phyloP scores from a whole-genome alignment of 768 basidiomycete species.

The Leccinum obscurum region DNA sequence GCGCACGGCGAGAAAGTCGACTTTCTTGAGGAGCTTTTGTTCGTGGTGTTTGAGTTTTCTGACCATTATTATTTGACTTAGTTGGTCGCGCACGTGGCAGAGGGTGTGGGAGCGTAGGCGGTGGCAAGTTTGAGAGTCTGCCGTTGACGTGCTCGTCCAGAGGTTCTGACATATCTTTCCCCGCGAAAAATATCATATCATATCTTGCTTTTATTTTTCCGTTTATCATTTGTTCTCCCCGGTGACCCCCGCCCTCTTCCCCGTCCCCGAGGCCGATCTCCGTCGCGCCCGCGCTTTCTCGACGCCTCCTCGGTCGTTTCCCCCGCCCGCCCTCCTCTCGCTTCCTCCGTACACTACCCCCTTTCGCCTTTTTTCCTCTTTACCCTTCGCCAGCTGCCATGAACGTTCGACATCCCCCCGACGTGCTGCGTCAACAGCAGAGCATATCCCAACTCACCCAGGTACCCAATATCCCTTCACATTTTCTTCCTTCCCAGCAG shows the following conservation, averaged over 20 bases:
- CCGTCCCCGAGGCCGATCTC: constrained; percentile 18
- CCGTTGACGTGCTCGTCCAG: constrained; percentile 32
- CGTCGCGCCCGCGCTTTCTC: constrained; percentile 14
- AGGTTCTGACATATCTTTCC: constrained; percentile 27
- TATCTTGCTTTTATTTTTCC: constrained; percentile 27
- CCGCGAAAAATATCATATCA: constrained; percentile 32
- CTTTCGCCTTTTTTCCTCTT: background rate
- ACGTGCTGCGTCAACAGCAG: constrained; percentile 47
- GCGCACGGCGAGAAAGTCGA: constrained; percentile 89
- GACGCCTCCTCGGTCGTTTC: constrained; percentile 7
- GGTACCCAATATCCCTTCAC: constrained; percentile 36
- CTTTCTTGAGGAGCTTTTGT: constrained; percentile 91
- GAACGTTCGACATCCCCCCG: constrained; percentile 47
- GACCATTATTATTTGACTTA: constrained; percentile 55
- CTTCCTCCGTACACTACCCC: background rate
- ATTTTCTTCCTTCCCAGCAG: constrained; percentile 41
- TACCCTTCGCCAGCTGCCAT: constrained; percentile 30
- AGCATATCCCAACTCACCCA: constrained; percentile 42
- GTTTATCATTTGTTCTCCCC: constrained; percentile 14
- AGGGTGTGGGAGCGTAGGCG: constrained; percentile 29
- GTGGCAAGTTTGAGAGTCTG: constrained; percentile 27
- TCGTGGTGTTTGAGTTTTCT: constrained; percentile 96
- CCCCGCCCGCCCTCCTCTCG: constrained; percentile 8
- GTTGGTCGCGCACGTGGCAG: constrained; percentile 30
- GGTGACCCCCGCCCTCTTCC: background rate